These are phyloP conservation scores for Saururus chinensis DNA, from an alignment of 164 flowering plant species.

Conservation along the genomic window DNA sequence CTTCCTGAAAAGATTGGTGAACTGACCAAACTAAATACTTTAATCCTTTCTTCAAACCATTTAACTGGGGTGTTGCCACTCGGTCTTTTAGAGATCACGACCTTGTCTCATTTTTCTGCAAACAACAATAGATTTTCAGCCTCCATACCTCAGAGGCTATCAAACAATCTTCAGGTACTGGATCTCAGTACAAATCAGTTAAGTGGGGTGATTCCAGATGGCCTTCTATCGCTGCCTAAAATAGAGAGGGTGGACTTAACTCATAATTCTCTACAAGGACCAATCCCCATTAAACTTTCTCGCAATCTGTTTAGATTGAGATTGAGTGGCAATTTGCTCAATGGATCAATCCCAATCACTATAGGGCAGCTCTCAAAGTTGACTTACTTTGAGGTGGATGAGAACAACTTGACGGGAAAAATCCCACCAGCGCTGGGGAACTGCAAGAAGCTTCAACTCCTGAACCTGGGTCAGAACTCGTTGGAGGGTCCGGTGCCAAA, in stretches of 20 bases:
- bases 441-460: slow-evolving; percentile 33
- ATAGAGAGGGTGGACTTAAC: slow-evolving; percentile 45
- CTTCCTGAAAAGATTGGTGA: slow-evolving; percentile 30
- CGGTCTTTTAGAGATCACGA: slow-evolving; percentile 18
- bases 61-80: slow-evolving; percentile 41
- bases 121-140: slow-evolving; percentile 41
- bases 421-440: slow-evolving; percentile 39
- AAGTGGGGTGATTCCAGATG: slow-evolving; percentile 36
- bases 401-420: slow-evolving; percentile 34
- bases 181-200: slow-evolving; percentile 57
- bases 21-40: slow-evolving; percentile 31
- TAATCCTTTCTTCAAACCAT: slow-evolving; percentile 38
- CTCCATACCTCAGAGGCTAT: slow-evolving; percentile 34
- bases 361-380: slow-evolving; percentile 19
- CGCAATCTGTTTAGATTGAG: slow-evolving; percentile 41
- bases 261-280: slow-evolving; percentile 32
- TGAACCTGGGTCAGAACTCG: slow-evolving; percentile 46
- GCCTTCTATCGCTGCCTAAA: slow-evolving; percentile 29
- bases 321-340: slow-evolving; percentile 39
- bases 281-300: slow-evolving; percentile 35
- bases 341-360: slow-evolving; percentile 29
- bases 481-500: slow-evolving; percentile 37
- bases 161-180: slow-evolving; percentile 20
- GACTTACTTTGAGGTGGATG: slow-evolving; percentile 53
- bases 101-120: slow-evolving; percentile 48